Evolutionary conservation across 352 stramenopile genomes (phyloP), one percentile per base, ranked within the genome.

Genomic region (Thraustochytrium sp.): DNA sequence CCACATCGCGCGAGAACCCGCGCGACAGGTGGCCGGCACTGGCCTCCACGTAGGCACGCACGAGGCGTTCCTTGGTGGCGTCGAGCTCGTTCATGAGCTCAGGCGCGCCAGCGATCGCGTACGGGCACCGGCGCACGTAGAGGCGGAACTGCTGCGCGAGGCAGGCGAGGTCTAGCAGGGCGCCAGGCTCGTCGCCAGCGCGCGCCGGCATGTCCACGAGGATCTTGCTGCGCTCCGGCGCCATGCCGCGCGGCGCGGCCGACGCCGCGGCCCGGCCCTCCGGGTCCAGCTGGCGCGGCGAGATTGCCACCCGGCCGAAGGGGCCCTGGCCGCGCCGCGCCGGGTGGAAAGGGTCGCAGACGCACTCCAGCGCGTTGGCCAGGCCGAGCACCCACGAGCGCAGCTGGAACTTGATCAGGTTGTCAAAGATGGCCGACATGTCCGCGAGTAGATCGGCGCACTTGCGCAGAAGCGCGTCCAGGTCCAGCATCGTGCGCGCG

Each of bases 361-460:
- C 48, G 51, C 68, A 80, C 49, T 80, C 68, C 5, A 80, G 34
- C 46, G 68, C 68, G 31, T 80, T 80, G 2, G 68, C 68, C 31
- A 80, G 68, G 21, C 68, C 31, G 31, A 80, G 68, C 18, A 72
- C 48, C 68, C 68, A 80, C 5, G 46, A 80, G 26, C 68, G 68
- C 68, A 80, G 42, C 38, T 80, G 68, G 4, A 80, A 80, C 16
- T 80, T 80, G 37, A 80, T 80, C 8, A 80, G 51, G 31, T 80
- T 80, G 34, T 80, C 68, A 44, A 80, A 80, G 26, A 80, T 80
- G 23, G 46, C 68, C 0, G 68, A 61, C 44, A 80, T 80, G 44
- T 80, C 68, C 0, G 68, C 48, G n/a, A 80, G 37, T 11, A 80
- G 31, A 34, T 63, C 68, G 13, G 44, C 26, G 48, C 48, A 80